Evolutionary conservation across 1,284 basidiomycete genomes (phyloP).

Genomic region (Lentinula novae-zelandiae): DNA sequence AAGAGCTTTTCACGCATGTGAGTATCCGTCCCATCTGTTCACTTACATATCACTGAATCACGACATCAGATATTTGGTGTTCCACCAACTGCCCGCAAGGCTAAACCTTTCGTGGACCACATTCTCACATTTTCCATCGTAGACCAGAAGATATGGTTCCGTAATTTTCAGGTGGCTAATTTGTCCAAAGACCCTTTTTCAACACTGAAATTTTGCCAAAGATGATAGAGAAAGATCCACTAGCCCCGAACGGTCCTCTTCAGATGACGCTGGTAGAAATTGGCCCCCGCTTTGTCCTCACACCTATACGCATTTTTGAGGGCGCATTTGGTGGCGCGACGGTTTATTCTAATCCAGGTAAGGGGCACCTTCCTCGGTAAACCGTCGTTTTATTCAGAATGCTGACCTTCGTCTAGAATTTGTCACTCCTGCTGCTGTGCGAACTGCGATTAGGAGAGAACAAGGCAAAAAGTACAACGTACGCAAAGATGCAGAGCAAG

Average conservation of each 20-base stretch:
- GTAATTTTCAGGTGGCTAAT: conserved; percentile 86
- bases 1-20: conserved; percentile 96
- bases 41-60: conserved; percentile 15
- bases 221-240: conserved; percentile 79
- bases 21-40: conserved; percentile 30
- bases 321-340: conserved; percentile 95
- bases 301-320: conserved; percentile 98
- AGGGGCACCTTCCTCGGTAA: conserved; percentile 18
- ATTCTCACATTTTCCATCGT: conserved; percentile 94
- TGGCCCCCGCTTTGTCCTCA: conserved; percentile 95
- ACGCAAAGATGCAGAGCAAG: conserved; percentile 77
- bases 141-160: conserved; percentile 98
- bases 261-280: conserved; percentile 88
- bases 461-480: conserved; percentile 79
- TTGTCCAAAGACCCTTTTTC: background rate
- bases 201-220: conserved; percentile 23
- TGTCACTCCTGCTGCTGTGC: conserved; percentile 81
- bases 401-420: conserved; percentile 59
- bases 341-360: conserved; percentile 94
- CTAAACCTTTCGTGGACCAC: conserved; percentile 99
- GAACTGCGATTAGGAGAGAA: conserved; percentile 68
- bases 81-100: conserved; percentile 82
- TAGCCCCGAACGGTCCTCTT: conserved; percentile 71
- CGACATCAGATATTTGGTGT: conserved; percentile 87
- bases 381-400: conserved; percentile 1